Base-by-base conservation (phyloP, 176 grass and related monocot species). In the Carex littledalei region DNA sequence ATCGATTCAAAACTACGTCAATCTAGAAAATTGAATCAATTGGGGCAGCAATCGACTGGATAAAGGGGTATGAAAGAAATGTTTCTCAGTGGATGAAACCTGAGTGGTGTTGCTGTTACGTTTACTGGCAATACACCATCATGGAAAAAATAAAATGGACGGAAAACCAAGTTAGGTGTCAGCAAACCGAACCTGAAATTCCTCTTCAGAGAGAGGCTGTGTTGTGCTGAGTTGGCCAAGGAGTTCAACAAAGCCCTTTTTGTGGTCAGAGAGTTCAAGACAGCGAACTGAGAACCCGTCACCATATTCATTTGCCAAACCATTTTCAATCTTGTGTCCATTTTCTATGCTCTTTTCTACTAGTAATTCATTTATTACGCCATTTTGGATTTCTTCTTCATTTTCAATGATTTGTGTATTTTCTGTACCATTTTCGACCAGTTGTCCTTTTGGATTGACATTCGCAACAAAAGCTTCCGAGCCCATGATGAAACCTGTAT, bases 191-290 rank as follows among this genome's bases (percentile, higher is more conserved):
- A 83, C 80, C 80, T 83, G 49, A 83, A 98, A 93, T 81, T 93
- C 91, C 54, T 84, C 84, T 5, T 85, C 79, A 14, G 93, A 91
- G 61, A 94, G 93, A 15, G 87, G 89, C 22, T 63, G 82, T 79
- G 86, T 87, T 12, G 88, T 34, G 69, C 92, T 91, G 80, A 97
- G 88, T 88, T 97, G 92, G 2, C 90, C 83, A 11, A 97, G 92
- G 52, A 97, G 94, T 24, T 78, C 1, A 0, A 97, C 57, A 63
- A 97, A 94, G 0, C 94, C 94, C 85, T 85, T 97, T 65, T 80
- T 85, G 22, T 86, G 85, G 76, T 97, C 94, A 10, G 90, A 82
- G n/a, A 89, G 8, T 87, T 92, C 85, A 13, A 97, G 87, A 54
- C 88, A 90, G n/a, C 94, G 94, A 58, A 94, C 88, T 14, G 21